Percentiles rank a stretch among this genome's conserved stretches.
Evolutionary conservation across 1,139 yeast species (phyloP).

Genomic region (Saccharomyces hybrid): DNA sequence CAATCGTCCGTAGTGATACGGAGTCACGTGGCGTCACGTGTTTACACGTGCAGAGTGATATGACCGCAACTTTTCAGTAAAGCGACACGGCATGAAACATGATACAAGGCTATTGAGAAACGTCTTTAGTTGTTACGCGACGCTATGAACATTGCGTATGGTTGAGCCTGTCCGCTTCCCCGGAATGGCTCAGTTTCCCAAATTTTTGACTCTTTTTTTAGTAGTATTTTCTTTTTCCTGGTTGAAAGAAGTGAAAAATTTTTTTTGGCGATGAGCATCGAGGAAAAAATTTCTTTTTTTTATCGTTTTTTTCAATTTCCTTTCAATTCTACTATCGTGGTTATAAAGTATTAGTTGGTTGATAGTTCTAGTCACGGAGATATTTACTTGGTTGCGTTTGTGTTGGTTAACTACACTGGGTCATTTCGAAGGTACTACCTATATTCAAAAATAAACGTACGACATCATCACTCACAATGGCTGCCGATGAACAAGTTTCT

Average conservation of each 20-base stretch:
- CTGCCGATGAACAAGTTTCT: constrained; percentile 47
- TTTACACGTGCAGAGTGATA: neutral
- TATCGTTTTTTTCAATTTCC: neutral
- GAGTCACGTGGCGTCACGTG: neutral
- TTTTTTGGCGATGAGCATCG: neutral
- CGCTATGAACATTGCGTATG: neutral
- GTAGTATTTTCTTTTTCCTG: neutral
- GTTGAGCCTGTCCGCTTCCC: neutral
- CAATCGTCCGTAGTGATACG: neutral
- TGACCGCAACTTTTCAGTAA: neutral
- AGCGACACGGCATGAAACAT: neutral
- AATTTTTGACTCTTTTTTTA: neutral
- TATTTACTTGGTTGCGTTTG: neutral
- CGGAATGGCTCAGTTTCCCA: neutral
- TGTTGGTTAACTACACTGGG: neutral
- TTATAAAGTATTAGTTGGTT: neutral
- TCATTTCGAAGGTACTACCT: neutral
- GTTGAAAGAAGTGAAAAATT: neutral
- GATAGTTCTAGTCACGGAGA: neutral
- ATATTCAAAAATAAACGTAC: neutral
- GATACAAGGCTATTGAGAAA: neutral
- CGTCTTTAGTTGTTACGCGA: neutral
- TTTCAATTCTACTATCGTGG: neutral
- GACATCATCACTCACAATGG: neutral
- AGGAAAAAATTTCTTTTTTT: neutral